Evolutionary conservation across 306 rosid genomes (phyloP), one percentile per base, ranked within the genome.

Genomic region (Corylus heterophylla): DNA sequence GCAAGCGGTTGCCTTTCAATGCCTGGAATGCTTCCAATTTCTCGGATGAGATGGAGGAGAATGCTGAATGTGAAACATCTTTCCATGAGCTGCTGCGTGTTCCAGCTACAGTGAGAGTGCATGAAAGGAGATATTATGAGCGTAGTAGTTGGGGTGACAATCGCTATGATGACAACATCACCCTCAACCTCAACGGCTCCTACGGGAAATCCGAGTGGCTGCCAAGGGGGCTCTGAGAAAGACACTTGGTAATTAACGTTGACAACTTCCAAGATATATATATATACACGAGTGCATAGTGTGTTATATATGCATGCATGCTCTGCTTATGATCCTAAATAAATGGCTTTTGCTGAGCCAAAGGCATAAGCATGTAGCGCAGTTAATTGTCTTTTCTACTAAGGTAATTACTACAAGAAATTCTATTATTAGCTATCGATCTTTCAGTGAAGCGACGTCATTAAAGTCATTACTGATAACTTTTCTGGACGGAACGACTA

Each of bases 61-160:
- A 50, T 29, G 42, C 42, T 6, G 85, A 82, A 56, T 78, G 37
- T 59, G 81, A 76, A 12, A 45, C 47, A 31, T 31, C 35, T 58
- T 73, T 82, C 20, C 47, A 71, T 7, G 78, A 66, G 76, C 73
- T 55, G 58, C 82, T 55, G 58, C 82, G 47, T 83, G 79, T 27
- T 25, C 78, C 27, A 1, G 73, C 12, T 3, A 44, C 48, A 2
- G 12, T 68, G 80, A 86, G 62, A 39, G 35, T 62, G 74, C 82
- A 81, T 55, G 88, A 80, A 79, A 80, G 68, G 70, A 84, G 79
- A 70, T 74, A 74, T 20, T 71, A 74, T 20, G 78, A 79, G 63
- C 61, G 44, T 4, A 76, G 80, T 13, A 63, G 75, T 44, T 84
- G 76, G 79, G 42, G 63, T 12, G 80, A 74, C 54, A 51, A 50